These are phyloP conservation scores for Komagataella ulmi DNA, from an alignment of 805 yeast genomes.

Conservation along the genomic window DNA sequence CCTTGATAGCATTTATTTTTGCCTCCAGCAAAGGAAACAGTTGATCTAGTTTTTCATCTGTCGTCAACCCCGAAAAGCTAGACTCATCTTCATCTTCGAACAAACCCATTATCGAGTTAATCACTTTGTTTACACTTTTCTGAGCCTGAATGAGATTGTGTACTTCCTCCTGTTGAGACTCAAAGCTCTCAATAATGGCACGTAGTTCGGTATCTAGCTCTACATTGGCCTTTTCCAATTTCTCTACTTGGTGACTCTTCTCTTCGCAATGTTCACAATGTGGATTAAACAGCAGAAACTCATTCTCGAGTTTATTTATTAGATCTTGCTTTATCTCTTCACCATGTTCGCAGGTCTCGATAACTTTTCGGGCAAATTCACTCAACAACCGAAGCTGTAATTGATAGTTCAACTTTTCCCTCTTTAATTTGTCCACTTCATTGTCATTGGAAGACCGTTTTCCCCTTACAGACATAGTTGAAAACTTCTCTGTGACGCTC, in stretches of 20 bases:
- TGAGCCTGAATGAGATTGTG: neutral
- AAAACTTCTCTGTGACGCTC: neutral
- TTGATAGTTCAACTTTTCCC: constrained; percentile 19
- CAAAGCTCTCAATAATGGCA: neutral
- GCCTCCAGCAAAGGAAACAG: neutral
- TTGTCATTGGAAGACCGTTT: neutral
- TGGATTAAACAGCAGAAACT: constrained; percentile 1
- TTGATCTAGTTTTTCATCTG: neutral
- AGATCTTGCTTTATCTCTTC: constrained; percentile 3
- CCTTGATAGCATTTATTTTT: neutral
- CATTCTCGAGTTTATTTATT: constrained; percentile 2
- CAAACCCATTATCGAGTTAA: neutral
- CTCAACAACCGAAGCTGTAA: constrained; percentile 18
- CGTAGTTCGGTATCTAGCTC: neutral
- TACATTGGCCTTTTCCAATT: neutral
- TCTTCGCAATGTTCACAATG: constrained; percentile 1
- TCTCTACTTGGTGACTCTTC: constrained; percentile 2
- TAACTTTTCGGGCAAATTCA: constrained; percentile 13
- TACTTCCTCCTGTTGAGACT: neutral
- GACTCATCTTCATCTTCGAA: constrained; percentile 6
- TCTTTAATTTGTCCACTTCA: constrained; percentile 15
- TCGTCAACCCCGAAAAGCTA: neutral
- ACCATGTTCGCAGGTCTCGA: neutral
- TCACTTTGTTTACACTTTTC: neutral
- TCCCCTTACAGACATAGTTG: neutral